Evolutionary conservation across 2,329 filamentous ascomycete species (phyloP).

Genomic region (Sclerotinia trifoliorum): DNA sequence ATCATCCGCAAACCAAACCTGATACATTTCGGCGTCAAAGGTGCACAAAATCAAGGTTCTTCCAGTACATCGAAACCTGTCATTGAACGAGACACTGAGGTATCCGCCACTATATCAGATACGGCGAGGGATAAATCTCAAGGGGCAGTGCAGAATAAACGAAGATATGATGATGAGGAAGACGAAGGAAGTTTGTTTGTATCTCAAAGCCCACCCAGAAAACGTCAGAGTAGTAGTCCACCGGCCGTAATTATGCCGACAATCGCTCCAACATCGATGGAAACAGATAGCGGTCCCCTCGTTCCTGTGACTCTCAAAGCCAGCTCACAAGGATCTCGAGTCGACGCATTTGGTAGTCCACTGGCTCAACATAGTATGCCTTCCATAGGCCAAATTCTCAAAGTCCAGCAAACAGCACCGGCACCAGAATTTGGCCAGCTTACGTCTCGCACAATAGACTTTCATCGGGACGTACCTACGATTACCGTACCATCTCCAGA

Average conservation of each 20-base stretch:
- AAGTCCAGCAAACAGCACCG: constrained; percentile 21
- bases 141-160: not conserved
- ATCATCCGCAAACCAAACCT: constrained; percentile 28
- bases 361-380: constrained; percentile 20
- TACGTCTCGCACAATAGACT: not conserved
- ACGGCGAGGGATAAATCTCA: constrained; percentile 10
- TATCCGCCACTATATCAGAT: not conserved
- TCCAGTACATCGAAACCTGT: constrained; percentile 17
- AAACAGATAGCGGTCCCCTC: constrained; percentile 5
- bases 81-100: not conserved
- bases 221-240: constrained; percentile 27
- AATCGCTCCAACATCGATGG: not conserved
- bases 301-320: constrained; percentile 7
- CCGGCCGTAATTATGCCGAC: not conserved
- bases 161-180: not conserved
- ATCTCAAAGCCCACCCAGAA: constrained; percentile 23
- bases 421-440: constrained; percentile 12
- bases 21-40: constrained; percentile 29
- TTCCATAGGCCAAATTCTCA: constrained; percentile 28
- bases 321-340: constrained; percentile 32
- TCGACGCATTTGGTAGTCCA: constrained; percentile 37
- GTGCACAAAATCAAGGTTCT: constrained; percentile 33
- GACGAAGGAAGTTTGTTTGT: not conserved
- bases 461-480: not conserved
- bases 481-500: not conserved